phyloP scores from a whole-genome alignment of 225 moss, liverwort and hornwort genomes.

The Pseudisothecium myosuroides region DNA sequence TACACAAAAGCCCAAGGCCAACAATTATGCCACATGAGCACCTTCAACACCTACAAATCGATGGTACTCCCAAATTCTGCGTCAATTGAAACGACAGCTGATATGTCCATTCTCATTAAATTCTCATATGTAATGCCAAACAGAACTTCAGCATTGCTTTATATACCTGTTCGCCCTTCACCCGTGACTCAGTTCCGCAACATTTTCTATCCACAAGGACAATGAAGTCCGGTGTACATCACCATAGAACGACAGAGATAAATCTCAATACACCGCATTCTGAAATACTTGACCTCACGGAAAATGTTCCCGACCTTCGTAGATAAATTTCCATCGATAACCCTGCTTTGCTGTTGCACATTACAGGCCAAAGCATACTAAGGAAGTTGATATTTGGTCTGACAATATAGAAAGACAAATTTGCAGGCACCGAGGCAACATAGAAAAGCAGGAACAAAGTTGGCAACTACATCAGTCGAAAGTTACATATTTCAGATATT shows the following conservation, averaged over 20 bases:
- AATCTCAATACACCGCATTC: not conserved
- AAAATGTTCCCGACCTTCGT: not conserved
- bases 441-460: not conserved
- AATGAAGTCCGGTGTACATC: not conserved
- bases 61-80: not conserved
- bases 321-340: not conserved
- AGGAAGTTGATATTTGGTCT: not conserved
- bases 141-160: not conserved
- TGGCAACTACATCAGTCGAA: not conserved
- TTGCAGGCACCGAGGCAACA: not conserved
- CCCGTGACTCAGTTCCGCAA: slow-evolving; percentile 2
- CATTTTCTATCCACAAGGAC: slow-evolving; percentile 10
- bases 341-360: slow-evolving; percentile 17
- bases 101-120: not conserved
- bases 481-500: not conserved
- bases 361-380: not conserved
- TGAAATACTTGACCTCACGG: not conserved
- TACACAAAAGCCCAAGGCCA: not conserved
- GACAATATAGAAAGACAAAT: not conserved
- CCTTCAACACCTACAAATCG: not conserved
- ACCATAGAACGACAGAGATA: not conserved
- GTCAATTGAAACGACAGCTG: not conserved
- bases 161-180: slow-evolving; percentile 8
- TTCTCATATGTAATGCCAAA: not conserved
- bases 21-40: not conserved